These are phyloP conservation scores for Rhizopogon roseolus DNA, from an alignment of 768 basidiomycete species.

Conservation along the genomic window DNA sequence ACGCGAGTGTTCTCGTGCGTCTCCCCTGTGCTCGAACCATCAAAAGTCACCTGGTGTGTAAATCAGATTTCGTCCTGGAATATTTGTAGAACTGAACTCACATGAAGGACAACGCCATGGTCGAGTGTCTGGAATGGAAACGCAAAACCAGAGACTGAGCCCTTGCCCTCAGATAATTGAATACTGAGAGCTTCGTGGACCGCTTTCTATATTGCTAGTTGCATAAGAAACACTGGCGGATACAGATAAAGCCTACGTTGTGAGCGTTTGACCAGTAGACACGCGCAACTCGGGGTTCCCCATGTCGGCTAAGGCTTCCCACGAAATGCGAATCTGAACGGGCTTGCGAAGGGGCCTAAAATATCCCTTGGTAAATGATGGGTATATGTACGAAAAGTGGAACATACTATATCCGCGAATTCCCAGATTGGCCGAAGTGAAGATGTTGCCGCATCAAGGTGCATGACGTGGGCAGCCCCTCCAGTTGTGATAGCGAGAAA, in stretches of 20 bases:
- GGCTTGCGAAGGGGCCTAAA: conserved; percentile 36
- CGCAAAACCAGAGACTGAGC: conserved; percentile 43
- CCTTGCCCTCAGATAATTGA: conserved; percentile 41
- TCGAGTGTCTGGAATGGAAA: conserved; percentile 62
- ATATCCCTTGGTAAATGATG: conserved; percentile 2
- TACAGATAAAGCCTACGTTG: conserved; percentile 36
- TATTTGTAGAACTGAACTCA: conserved; percentile 25
- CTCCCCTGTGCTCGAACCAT: conserved; percentile 37
- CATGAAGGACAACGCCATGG: conserved; percentile 69
- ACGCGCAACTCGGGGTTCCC: conserved; percentile 52
- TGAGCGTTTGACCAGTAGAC: conserved; percentile 61
- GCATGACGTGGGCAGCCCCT: conserved; percentile 53
- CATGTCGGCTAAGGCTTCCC: conserved; percentile 48
- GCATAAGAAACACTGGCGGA: background rate
- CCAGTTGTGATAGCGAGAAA: conserved; percentile 56
- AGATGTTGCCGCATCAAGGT: conserved; percentile 38
- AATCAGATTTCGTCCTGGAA: conserved; percentile 1
- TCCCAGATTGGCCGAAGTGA: conserved; percentile 42
- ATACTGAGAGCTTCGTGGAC: conserved; percentile 48
- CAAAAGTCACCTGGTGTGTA: conserved; percentile 43
- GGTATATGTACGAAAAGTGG: background rate
- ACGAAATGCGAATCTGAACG: conserved; percentile 50
- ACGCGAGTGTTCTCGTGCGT: conserved; percentile 36
- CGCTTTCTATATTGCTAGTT: conserved; percentile 38
- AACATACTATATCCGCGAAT: conserved; percentile 51